Evolutionary conservation across 2,329 filamentous ascomycete species (phyloP).

Genomic region (Colletotrichum sidae): DNA sequence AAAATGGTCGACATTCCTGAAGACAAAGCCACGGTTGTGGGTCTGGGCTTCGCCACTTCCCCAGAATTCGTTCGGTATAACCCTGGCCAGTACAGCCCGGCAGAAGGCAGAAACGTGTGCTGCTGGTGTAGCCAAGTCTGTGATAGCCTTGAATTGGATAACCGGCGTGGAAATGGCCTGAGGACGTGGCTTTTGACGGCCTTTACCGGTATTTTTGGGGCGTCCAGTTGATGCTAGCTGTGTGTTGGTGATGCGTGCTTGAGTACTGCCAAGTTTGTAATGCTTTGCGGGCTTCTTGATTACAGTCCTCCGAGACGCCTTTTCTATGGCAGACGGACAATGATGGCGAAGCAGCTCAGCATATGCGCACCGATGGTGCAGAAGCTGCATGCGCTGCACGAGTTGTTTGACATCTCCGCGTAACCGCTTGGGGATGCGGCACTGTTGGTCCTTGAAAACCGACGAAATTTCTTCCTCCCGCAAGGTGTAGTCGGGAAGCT

Average conservation of each 20-base stretch:
- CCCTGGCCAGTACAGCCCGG: slow-evolving; percentile 75
- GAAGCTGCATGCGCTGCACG: slow-evolving; percentile 74
- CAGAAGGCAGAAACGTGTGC: slow-evolving; percentile 87
- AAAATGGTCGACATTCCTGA: slow-evolving; percentile 81
- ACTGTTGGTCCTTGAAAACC: slow-evolving; percentile 46
- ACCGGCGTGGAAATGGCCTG: neutral
- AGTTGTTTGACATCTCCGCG: slow-evolving; percentile 71
- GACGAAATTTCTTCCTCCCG: slow-evolving; percentile 82
- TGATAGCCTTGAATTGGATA: slow-evolving; percentile 65
- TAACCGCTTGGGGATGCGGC: slow-evolving; percentile 72
- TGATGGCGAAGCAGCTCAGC: slow-evolving; percentile 82
- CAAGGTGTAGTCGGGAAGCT: slow-evolving; percentile 85
- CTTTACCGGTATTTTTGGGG: neutral
- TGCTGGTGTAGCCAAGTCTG: slow-evolving; percentile 74
- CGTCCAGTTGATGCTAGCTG: neutral
- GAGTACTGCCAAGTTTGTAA: slow-evolving; percentile 1
- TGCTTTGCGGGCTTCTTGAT: slow-evolving; percentile 13
- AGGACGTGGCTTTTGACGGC: slow-evolving; percentile 4
- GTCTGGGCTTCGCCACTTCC: slow-evolving; percentile 65
- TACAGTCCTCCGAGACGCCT: slow-evolving; percentile 8
- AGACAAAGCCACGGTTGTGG: slow-evolving; percentile 72
- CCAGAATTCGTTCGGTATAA: slow-evolving; percentile 83
- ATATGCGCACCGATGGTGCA: slow-evolving; percentile 83
- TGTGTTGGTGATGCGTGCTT: neutral
- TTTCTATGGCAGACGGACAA: slow-evolving; percentile 68